Evolutionary conservation across 495 filamentous ascomycete species (phyloP).

Genomic region (Penicillium fimorum): DNA sequence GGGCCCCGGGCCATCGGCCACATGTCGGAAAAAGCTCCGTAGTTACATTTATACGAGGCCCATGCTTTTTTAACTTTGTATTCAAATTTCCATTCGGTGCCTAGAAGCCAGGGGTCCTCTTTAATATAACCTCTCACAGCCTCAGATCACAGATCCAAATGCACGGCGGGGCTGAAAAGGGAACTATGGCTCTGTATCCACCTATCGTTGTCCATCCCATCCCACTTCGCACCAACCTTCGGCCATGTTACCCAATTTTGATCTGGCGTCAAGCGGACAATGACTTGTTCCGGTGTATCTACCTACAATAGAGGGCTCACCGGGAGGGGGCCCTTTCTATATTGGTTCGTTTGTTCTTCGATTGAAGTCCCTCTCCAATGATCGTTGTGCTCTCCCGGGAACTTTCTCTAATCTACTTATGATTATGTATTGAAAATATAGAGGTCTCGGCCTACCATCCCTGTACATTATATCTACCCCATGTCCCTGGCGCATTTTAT

Average conservation of each 20-base stretch:
- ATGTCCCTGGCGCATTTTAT: background rate
- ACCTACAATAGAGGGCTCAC: constrained; percentile 6
- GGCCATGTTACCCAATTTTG: constrained; percentile 27
- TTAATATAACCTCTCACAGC: background rate
- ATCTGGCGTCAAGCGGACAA: constrained; percentile 6
- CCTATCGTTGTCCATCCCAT: constrained; percentile 18
- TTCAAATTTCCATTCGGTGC: background rate
- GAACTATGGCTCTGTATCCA: constrained; percentile 31
- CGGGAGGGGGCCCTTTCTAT: constrained; percentile 1
- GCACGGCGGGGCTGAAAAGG: constrained; percentile 29
- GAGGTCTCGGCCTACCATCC: background rate
- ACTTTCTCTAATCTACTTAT: background rate
- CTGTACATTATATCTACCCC: background rate
- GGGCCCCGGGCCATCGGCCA: no score
- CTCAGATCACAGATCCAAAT: background rate
- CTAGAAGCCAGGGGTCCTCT: background rate
- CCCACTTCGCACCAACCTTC: constrained; percentile 15
- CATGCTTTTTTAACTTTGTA: background rate
- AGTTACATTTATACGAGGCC: background rate
- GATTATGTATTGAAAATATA: background rate
- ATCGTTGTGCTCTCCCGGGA: background rate
- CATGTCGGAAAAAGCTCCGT: no score
- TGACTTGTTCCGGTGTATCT: no score
- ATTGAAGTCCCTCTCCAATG: background rate
- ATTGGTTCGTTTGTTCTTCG: background rate